Percentiles rank a stretch among this genome's conserved stretches.
Conservation (phyloP, 2,329 filamentous ascomycete species). For the Anthostomella pinea region DNA sequence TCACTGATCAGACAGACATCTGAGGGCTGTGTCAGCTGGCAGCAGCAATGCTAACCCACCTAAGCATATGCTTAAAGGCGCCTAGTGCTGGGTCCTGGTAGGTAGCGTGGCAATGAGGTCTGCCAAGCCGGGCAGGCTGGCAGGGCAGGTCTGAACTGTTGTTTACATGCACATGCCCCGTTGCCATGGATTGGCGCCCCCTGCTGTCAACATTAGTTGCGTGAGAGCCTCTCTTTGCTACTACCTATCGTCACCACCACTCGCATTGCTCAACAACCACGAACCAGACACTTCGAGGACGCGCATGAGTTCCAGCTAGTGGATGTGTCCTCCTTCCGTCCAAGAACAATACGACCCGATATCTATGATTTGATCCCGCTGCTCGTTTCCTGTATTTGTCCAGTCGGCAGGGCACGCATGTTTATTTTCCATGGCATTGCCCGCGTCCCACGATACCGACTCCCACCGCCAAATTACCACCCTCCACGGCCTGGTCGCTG, state of each 20-base stretch:
- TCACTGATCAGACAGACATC: too few species aligned
- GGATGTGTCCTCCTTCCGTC: too few species aligned
- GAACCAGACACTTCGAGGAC: neutral
- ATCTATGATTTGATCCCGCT: slow-evolving; percentile 4
- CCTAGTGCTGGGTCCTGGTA: too few species aligned
- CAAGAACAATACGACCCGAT: too few species aligned
- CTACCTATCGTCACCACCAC: slow-evolving; percentile 3
- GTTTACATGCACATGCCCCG: slow-evolving; percentile 19
- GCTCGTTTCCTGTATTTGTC: slow-evolving; percentile 3
- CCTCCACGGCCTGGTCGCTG: neutral
- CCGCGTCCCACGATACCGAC: slow-evolving; percentile 13
- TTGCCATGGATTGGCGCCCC: slow-evolving; percentile 23
- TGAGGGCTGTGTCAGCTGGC: too few species aligned
- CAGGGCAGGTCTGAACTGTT: slow-evolving; percentile 5
- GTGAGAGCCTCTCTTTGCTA: neutral
- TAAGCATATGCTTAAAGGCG: too few species aligned
- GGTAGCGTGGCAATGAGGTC: slow-evolving; percentile 8
- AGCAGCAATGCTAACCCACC: too few species aligned
- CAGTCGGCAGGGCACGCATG: slow-evolving; percentile 8
- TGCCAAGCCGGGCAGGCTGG: slow-evolving; percentile 10
- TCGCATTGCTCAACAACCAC: neutral
- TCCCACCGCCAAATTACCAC: slow-evolving; percentile 3
- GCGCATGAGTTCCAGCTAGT: too few species aligned
- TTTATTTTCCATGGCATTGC: slow-evolving; percentile 26
- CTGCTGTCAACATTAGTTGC: slow-evolving; percentile 22